Base-by-base conservation (phyloP, 1,284 basidiomycete genomes). In the Phellinidium pouzarii region DNA sequence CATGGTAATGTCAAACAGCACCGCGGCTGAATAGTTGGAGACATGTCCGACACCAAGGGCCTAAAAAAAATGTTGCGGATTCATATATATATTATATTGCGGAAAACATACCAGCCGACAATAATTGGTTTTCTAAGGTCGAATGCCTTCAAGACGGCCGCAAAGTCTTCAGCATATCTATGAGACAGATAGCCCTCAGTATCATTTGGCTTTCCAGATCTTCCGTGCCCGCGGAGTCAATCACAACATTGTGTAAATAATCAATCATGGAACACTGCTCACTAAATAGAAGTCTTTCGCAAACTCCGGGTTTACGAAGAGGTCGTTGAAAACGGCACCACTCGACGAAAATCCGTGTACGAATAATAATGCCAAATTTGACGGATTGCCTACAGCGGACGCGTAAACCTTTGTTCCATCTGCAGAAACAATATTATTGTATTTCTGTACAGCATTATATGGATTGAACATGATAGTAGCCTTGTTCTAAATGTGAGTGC, bases 41-140 rank as follows among this genome's bases (percentile, higher is more conserved):
- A n/a, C n/a, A n/a, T n/a, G n/a, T n/a, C n/a, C n/a, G n/a, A n/a
- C n/a, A n/a, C n/a, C n/a, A n/a, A n/a, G n/a, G n/a, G n/a, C n/a
- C n/a, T n/a, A n/a, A n/a, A n/a, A n/a, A n/a, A n/a, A n/a, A n/a
- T n/a, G n/a, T n/a, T n/a, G n/a, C n/a, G n/a, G n/a, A n/a, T n/a
- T n/a, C n/a, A n/a, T n/a, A n/a, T n/a, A n/a, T n/a, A n/a, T n/a
- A n/a, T n/a, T n/a, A n/a, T n/a, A n/a, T n/a, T n/a, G n/a, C n/a
- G n/a, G n/a, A n/a, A n/a, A n/a, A n/a, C 66, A 57, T 55, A 69
- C 71, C 73, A 75, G 43, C 66, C 73, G 23, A 65, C 55, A 26
- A 71, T 59, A 54, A 68, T 66, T n/a, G 72, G 68, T 53, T 61
- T 65, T 23, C 55, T 54, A 48, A 71, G 54, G 4, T 59, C 58